phyloP scores from a whole-genome alignment of 2,329 filamentous ascomycete species.

The Xylariomycetidae sp. region DNA sequence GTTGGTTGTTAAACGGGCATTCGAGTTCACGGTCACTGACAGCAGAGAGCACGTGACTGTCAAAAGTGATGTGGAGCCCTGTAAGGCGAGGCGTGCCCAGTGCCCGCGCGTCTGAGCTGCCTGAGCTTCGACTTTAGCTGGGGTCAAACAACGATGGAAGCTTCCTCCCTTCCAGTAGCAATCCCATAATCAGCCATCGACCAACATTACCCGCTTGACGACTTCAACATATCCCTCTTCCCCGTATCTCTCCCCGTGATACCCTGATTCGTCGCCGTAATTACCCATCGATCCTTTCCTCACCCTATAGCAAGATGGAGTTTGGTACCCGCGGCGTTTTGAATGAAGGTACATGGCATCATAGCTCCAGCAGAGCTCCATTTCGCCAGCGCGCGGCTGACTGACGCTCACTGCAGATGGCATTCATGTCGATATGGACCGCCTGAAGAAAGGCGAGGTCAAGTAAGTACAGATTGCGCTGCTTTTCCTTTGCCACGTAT shows the following conservation, averaged over 20 bases:
- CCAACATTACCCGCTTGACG: neutral
- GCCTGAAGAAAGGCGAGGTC: slow-evolving; percentile 97
- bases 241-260: slow-evolving; percentile 6
- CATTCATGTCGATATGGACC: slow-evolving; percentile 98
- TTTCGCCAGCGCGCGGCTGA: slow-evolving; percentile 19
- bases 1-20: too few relatives aligned
- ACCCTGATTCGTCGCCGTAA: slow-evolving; percentile 1
- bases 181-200: too few relatives aligned
- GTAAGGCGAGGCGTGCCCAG: slow-evolving; percentile 3
- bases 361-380: slow-evolving; percentile 13
- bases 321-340: slow-evolving; percentile 58
- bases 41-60: too few relatives aligned
- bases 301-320: slow-evolving; percentile 60
- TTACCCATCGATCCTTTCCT: neutral
- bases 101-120: slow-evolving; percentile 28
- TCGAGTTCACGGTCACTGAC: too few relatives aligned
- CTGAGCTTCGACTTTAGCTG: slow-evolving; percentile 8
- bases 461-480: slow-evolving; percentile 61
- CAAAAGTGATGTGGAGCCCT: too few relatives aligned
- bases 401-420: slow-evolving; percentile 62
- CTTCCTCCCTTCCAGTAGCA: too few relatives aligned
- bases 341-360: slow-evolving; percentile 51
- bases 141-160: slow-evolving; percentile 10
- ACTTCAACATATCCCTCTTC: neutral
- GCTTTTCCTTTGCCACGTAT: slow-evolving; percentile 25